Evolutionary conservation across 1,284 basidiomycete species (phyloP), one percentile per base, ranked within the genome.

Genomic region (Sphagnurus paluster): DNA sequence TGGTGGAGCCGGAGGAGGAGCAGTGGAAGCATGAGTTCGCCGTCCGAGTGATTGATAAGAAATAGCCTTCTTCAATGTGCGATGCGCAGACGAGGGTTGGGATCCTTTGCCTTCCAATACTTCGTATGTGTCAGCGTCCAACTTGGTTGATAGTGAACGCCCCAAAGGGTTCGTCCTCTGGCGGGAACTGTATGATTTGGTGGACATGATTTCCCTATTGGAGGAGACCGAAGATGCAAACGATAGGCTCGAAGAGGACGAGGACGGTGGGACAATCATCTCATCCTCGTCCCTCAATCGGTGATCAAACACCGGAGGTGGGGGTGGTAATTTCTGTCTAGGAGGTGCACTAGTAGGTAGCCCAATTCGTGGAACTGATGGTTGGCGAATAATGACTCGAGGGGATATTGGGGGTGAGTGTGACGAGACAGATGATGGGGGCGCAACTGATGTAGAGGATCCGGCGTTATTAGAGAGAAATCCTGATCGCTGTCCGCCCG

Each of bases 41-140:
- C 73, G 74, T 21, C 61, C 60, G 11, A 84, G 64, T 39, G 75
- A 78, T 55, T 77, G 75, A 42, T 82, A 77, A 10, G 82, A 85
- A 10, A 75, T 48, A 8, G 76, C 74, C 59, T 82, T 83, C 65
- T 75, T 81, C 36, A 82, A 63, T 6, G 69, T 67, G 29, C 70
- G 72, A 40, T 67, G 59, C n/a, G 68, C 55, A 36, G 55, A 49
- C 20, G 54, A 48, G 30, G 53, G 46, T 36, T 54, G 54, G 17
- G 56, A 14, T 10, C 14, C 9, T 41, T 26, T 34, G 13, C 36
- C n/a, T n/a, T n/a, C 17, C 16, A 29, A 25, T 2, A 29, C 24
- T 17, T 50, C 32, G 36, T 32, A 26, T 36, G 17, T 28, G 5
- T 38, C 52, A 28, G 14, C 36, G 39, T 61, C 59, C 25, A 53